Base-by-base conservation (phyloP, 1,284 basidiomycete genomes). In the Trichosporon inkin region DNA sequence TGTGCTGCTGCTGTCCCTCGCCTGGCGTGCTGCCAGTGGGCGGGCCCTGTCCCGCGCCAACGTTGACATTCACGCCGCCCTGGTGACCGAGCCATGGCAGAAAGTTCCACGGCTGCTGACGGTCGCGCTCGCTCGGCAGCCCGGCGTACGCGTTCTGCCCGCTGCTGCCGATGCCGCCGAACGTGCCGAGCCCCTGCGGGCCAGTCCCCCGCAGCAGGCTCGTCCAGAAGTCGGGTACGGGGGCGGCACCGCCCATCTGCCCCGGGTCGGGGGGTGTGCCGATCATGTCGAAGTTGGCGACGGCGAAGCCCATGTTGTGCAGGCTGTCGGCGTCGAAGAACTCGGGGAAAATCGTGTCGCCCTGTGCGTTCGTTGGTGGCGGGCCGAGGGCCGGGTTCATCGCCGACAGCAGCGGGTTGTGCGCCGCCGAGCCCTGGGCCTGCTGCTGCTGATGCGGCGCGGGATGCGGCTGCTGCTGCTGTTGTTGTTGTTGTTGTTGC, bases 231-330 rank as follows among this genome's bases (percentile, higher is more conserved):
- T 64, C 61, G 1, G 52, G 55, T 14, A 41, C 40, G 8, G 52
- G 40, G 19, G 47, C 44, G 32, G 62, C 57, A 40, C 28, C 44
- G 22, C 44, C 44, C 44, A 24, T 22, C 14, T 28, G 24, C 20
- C 41, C 41, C 24, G 44, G 28, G 28, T 32, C 28, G 28, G 28
- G 28, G 5, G 28, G 28, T 8, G 28, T 32, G 5, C 62, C 58
- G 7, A 64, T 56, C 55, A 64, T 60, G 63, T 64, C 63, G 53
- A 62, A 64, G 56, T 64, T 64, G 17, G 58, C 62, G 32, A 61
- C 60, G 10, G 63, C 63, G 17, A 56, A 64, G 54, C 62, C 62
- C 55, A 64, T 58, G 53, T 52, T 60, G 22, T 64, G 63, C 34
- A 64, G 58, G 49, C 57, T 54, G 39, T 56, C 53, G 10, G 60